phyloP scores from a whole-genome alignment of 2,329 filamentous ascomycete species.

The Fusarium circinatum region DNA sequence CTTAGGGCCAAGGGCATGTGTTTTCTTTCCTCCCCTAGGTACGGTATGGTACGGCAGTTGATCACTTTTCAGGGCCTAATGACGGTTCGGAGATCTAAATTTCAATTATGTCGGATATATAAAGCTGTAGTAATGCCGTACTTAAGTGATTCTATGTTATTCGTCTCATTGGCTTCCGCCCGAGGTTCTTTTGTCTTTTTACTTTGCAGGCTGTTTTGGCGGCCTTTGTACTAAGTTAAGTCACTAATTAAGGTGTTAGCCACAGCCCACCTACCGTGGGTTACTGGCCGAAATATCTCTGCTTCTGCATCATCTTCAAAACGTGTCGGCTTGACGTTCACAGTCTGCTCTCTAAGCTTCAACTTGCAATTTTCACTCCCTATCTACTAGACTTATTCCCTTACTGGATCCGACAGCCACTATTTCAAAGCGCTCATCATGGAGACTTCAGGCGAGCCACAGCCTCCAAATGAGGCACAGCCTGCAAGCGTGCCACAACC shows the following conservation, averaged over 20 bases:
- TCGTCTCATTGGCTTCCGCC: too few relatives aligned
- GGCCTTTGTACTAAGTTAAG: not conserved
- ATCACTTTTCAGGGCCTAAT: not conserved
- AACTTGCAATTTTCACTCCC: not conserved
- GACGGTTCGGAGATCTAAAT: too few relatives aligned
- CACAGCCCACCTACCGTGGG: not conserved
- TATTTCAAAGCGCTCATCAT: not conserved
- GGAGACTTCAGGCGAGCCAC: not conserved
- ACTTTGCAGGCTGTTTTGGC: not conserved
- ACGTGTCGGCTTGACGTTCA: not conserved
- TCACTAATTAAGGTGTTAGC: not conserved
- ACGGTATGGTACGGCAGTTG: not conserved
- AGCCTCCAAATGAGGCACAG: not conserved
- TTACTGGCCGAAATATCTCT: not conserved
- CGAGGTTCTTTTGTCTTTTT: not conserved
- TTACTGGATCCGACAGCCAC: too few relatives aligned
- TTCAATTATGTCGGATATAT: not conserved
- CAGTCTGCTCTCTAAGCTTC: not conserved
- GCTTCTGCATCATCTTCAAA: slow-evolving; percentile 2
- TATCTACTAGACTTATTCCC: not conserved
- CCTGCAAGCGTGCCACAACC: not conserved
- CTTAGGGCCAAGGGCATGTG: too few relatives aligned
- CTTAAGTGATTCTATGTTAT: not conserved
- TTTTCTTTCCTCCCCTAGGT: not conserved
- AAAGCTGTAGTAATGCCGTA: too few relatives aligned